Evolutionary conservation across 2,329 filamentous ascomycete genomes (phyloP).

Genomic region (Tolypocladium tundrense): DNA sequence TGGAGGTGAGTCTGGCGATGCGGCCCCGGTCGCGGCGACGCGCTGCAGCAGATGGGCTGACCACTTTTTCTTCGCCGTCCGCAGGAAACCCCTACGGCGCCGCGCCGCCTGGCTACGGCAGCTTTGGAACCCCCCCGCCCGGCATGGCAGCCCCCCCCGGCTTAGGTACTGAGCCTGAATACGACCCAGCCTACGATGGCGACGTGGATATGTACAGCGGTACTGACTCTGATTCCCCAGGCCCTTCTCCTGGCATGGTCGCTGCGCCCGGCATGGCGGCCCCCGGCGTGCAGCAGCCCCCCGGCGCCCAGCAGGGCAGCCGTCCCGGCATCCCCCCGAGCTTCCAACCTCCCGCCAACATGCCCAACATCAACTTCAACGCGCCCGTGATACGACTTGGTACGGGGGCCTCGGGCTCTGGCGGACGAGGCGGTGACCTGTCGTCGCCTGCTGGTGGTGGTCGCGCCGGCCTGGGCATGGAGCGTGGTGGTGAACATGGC

Average conservation of each 20-base stretch:
- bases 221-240: constrained; percentile 26
- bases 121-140: constrained; percentile 52
- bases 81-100: constrained; percentile 54
- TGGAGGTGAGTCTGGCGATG: constrained; percentile 30
- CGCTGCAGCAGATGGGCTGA: constrained; percentile 3
- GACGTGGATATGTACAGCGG: background rate
- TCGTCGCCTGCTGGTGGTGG: constrained; percentile 21
- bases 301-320: constrained; percentile 61
- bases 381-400: constrained; percentile 92
- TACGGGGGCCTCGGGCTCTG: constrained; percentile 53
- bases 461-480: constrained; percentile 46
- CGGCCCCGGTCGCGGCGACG: background rate
- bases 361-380: constrained; percentile 97
- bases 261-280: constrained; percentile 71
- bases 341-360: constrained; percentile 82
- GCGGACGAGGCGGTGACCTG: constrained; percentile 33
- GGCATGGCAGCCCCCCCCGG: constrained; percentile 72
- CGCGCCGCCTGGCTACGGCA: constrained; percentile 64
- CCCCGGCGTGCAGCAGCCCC: constrained; percentile 64
- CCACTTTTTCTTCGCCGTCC: background rate
- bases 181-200: background rate
- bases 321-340: constrained; percentile 71
- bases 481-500: constrained; percentile 55
- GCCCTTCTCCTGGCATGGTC: constrained; percentile 70
- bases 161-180: constrained; percentile 51